These are phyloP conservation scores for Piloderma croceum DNA, from an alignment of 768 basidiomycete species.

Conservation along the genomic window DNA sequence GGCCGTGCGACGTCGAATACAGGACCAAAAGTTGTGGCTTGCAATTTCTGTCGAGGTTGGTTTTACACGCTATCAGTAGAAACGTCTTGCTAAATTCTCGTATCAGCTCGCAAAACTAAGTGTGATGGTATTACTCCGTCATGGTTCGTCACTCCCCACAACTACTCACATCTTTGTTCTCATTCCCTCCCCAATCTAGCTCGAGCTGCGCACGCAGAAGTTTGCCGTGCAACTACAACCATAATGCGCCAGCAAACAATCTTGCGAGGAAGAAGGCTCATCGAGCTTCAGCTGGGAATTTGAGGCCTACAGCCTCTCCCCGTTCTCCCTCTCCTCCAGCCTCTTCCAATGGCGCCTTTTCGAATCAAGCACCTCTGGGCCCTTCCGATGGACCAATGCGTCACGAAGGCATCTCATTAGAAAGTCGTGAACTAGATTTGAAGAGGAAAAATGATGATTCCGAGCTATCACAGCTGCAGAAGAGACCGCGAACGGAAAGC, in stretches of 20 bases:
- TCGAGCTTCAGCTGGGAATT: slow-evolving; percentile 43
- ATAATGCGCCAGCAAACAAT: neutral
- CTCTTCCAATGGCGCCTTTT: too few species aligned
- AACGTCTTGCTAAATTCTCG: slow-evolving; percentile 3
- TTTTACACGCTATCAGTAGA: slow-evolving; percentile 12
- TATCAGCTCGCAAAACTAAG: slow-evolving; percentile 77
- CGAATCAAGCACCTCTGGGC: slow-evolving; percentile 46
- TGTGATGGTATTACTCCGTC: slow-evolving; percentile 84
- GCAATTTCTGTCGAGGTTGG: slow-evolving; percentile 84
- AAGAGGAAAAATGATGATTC: slow-evolving; percentile 56
- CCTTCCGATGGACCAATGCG: slow-evolving; percentile 30
- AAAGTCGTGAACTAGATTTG: slow-evolving; percentile 49
- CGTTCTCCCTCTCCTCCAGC: slow-evolving; percentile 43
- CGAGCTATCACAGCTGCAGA: slow-evolving; percentile 47
- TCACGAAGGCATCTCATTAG: slow-evolving; percentile 36
- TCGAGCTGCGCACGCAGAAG: neutral
- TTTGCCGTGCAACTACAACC: neutral
- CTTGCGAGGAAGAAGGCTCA: slow-evolving; percentile 22
- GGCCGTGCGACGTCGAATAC: slow-evolving; percentile 57
- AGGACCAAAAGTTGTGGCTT: slow-evolving; percentile 82
- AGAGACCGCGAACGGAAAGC: slow-evolving; percentile 71
- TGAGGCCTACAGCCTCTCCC: slow-evolving; percentile 46
- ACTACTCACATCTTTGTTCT: neutral
- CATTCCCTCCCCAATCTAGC: too few species aligned
- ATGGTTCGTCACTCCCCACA: slow-evolving; percentile 58